Evolutionary conservation across 768 basidiomycete genomes (phyloP).

Genomic region (Hypholoma sublateritium): DNA sequence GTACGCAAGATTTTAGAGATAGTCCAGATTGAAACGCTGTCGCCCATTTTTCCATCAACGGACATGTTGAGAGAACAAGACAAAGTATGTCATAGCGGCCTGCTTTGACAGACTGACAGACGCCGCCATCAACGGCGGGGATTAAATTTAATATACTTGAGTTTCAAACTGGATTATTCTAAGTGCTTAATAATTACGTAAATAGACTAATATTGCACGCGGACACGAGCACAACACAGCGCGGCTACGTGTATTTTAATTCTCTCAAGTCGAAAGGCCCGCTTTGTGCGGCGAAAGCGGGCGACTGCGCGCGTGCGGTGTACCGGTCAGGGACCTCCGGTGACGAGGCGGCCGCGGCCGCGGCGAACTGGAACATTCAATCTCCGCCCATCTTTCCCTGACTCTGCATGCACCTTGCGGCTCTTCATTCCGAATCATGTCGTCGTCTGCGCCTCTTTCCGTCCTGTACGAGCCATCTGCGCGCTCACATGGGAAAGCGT

Average conservation of each 20-base stretch:
- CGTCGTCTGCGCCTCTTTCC: not conserved
- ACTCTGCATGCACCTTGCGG: not conserved
- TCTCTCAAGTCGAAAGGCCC: not conserved
- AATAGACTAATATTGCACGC: too few species aligned
- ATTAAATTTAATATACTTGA: not conserved
- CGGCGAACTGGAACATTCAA: not conserved
- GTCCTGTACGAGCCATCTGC: not conserved
- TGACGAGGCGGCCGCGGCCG: not conserved
- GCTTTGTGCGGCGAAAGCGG: not conserved
- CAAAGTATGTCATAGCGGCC: too few species aligned
- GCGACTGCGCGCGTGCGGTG: not conserved
- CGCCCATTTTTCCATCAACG: too few species aligned
- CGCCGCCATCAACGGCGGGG: not conserved
- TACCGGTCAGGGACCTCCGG: not conserved
- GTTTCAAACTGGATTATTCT: too few species aligned
- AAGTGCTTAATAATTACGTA: too few species aligned
- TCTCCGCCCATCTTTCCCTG: slow-evolving; percentile 1
- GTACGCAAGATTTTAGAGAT: too few species aligned
- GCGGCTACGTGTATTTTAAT: not conserved
- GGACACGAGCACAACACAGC: too few species aligned
- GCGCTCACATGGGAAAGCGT: not conserved
- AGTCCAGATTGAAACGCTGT: too few species aligned
- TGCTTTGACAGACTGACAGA: not conserved
- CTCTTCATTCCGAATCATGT: not conserved
- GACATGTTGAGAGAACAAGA: too few species aligned